Base-by-base conservation (phyloP, 2,329 filamentous ascomycete species). In the Drechmeria coniospora region DNA sequence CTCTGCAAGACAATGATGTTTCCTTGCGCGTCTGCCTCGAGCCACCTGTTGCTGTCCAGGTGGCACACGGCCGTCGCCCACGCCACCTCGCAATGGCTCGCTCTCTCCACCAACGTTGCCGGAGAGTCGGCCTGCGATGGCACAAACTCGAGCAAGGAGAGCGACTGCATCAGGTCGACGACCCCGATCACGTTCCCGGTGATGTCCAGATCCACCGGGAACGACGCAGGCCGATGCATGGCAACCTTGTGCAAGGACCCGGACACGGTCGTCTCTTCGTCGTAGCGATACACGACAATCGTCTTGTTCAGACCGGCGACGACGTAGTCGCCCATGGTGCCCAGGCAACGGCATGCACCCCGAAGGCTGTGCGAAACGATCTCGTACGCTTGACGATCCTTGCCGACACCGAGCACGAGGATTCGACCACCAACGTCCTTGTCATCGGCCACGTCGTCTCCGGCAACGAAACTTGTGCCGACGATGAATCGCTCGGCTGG, bases 241-340 rank as follows among this genome's bases (percentile, higher is more conserved):
- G 81, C 79, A 11, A 79, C 47, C 47, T 80, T 87, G 27, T 65
- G 61, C 8, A 95, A 62, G 24, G 61, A 61, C 29, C 63, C 71
- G 36, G 51, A 61, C 16, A 42, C 68, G 33, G 50, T 62, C 12
- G 65, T 73, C 42, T 55, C 68, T 45, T 76, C 69, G 1, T 46
- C 43, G 32, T 72, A 76, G 11, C 53, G 50, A 36, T 64, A 69
- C 3, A 74, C 48, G 2, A 74, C 59, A 34, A 92, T 76, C 1
- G 84, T 92, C 55, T 94, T 95, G 32, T 82, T 74, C n/a, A 95
- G 61, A 0, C 79, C 84, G 2, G 83, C 82, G 14, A 94, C 78
- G 26, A 98, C 77, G 33, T 77, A 74, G 32, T 77, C 77, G 15
- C 71, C 71, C 36, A 90, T 63, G 30, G 86, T 69, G 2, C 68